A percentile compares a stretch with the other conserved stretches of the same genome.
Evolutionary conservation across 2,329 filamentous ascomycete species (phyloP).

Genomic region (Cladophialophora bantiana): DNA sequence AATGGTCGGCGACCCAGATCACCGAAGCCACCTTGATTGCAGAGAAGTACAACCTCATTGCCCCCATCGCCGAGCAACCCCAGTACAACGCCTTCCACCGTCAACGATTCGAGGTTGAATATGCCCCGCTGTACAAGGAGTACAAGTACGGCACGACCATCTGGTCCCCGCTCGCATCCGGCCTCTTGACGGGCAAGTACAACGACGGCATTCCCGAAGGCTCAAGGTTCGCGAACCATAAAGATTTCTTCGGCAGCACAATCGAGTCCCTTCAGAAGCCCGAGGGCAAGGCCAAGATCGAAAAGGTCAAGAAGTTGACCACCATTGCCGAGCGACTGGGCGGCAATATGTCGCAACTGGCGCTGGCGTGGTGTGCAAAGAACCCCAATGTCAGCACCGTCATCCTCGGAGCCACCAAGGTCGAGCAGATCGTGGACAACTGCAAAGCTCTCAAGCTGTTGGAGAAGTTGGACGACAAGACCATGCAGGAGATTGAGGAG

Average conservation of each 20-base stretch:
- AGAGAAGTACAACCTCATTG: conserved; percentile 66
- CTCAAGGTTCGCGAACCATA: conserved; percentile 63
- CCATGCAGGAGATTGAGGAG: conserved; percentile 56
- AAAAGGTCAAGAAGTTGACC: conserved; percentile 59
- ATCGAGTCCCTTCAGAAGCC: conserved; percentile 48
- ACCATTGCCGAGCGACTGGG: conserved; percentile 69
- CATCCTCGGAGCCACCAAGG: conserved; percentile 58
- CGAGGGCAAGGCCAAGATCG: conserved; percentile 55
- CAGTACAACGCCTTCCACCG: conserved; percentile 70
- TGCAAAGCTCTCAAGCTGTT: conserved; percentile 55
- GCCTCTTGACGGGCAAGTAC: conserved; percentile 72
- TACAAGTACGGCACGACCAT: conserved; percentile 68
- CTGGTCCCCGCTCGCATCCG: conserved; percentile 67
- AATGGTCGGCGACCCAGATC: conserved; percentile 72
- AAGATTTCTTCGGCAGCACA: conserved; percentile 62
- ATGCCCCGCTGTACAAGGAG: conserved; percentile 65
- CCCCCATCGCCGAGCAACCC: conserved; percentile 71
- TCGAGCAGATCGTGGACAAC: conserved; percentile 55
- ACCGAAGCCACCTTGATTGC: conserved; percentile 60
- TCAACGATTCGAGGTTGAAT: conserved; percentile 70
- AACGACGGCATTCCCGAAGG: conserved; percentile 67
- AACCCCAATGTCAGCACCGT: conserved; percentile 62
- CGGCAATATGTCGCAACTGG: conserved; percentile 63
- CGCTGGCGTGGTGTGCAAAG: conserved; percentile 63
- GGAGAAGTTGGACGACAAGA: conserved; percentile 52